Evolutionary conservation across 1,284 basidiomycete genomes (phyloP), one percentile per base, ranked within the genome.

Genomic region (Phylloporus gajari): DNA sequence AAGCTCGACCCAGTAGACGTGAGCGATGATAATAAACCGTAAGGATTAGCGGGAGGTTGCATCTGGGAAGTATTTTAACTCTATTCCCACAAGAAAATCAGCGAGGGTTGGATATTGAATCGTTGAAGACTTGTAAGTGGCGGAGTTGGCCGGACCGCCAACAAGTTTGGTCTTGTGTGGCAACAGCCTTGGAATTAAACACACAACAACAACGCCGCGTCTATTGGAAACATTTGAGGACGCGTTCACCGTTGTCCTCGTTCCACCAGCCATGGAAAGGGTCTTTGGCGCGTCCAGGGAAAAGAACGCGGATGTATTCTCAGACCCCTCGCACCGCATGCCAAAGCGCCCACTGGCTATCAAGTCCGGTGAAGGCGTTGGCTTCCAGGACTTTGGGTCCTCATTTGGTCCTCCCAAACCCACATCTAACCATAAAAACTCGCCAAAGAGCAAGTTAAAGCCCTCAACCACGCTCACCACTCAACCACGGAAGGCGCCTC

Each of bases 191-290:
- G 30, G 58, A 79, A 79, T 73, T 27, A 68, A 83, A 81, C 73
- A 81, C 13, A 70, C 42, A 46, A 76, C 79, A 81, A 81, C 74
- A 82, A 83, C 80, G 75, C 77, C 72, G 65, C 75, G 68, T 60
- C 12, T 65, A 72, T 74, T 51, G 58, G 59, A 66, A 66, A 51
- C 65, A 65, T 46, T 32, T 35, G 58, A 60, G 21, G 23, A 23
- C 73, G 65, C 44, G 53, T 56, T 35, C 30, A 35, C 17, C 11
- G 60, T 35, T 30, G 53, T 12, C 56, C 40, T 59, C 58, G 44
- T n/a, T 53, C 12, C 17, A 58, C 35, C 27, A 46, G 23, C 27
- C 56, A 83, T 83, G 82, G 80, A 81, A 56, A 62, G 9, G 30
- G 35, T 83, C n/a, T 61, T 11, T 7, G 23, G n/a, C 38, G 12